Percentiles rank a stretch among this genome's conserved stretches.
Conservation (phyloP, 106 monocot genomes). For the Acanthochlamys bracteata region DNA sequence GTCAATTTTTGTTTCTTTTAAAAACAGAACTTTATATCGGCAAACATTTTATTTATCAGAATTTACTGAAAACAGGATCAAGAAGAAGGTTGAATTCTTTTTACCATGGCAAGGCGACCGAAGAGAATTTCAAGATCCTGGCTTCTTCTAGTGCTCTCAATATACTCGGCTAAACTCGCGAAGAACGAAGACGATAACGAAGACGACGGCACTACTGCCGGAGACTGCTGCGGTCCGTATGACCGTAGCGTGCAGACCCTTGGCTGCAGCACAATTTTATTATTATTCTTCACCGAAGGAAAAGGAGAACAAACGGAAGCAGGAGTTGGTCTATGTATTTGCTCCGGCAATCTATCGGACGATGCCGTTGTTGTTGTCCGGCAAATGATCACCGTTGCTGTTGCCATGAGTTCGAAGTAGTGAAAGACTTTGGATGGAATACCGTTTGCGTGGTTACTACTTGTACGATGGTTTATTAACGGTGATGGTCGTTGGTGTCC, state of each 20-base stretch:
- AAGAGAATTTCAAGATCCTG: constrained; percentile 86
- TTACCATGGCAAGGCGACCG: constrained; percentile 95
- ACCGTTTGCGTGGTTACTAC: no score
- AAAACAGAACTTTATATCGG: background rate
- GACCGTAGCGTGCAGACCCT: constrained; percentile 34
- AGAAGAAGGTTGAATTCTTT: background rate
- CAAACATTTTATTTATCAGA: background rate
- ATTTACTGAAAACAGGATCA: background rate
- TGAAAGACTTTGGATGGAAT: no score
- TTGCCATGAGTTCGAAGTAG: no score
- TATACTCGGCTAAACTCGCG: constrained; percentile 75
- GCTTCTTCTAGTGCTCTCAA: constrained; percentile 74
- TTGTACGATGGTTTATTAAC: no score
- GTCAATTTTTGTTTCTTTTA: no score
- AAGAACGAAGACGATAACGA: constrained; percentile 44
- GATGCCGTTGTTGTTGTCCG: no score
- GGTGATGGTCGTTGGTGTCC: no score
- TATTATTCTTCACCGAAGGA: background rate
- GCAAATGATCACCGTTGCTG: no score
- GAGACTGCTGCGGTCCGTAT: constrained; percentile 19
- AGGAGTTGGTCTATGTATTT: no score
- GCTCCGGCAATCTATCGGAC: no score
- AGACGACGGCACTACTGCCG: constrained; percentile 2
- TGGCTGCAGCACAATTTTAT: constrained; percentile 38
- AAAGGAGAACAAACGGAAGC: background rate